These are phyloP conservation scores for Daldinia sp. DNA, from an alignment of 2,329 filamentous ascomycete genomes.

Conservation along the genomic window DNA sequence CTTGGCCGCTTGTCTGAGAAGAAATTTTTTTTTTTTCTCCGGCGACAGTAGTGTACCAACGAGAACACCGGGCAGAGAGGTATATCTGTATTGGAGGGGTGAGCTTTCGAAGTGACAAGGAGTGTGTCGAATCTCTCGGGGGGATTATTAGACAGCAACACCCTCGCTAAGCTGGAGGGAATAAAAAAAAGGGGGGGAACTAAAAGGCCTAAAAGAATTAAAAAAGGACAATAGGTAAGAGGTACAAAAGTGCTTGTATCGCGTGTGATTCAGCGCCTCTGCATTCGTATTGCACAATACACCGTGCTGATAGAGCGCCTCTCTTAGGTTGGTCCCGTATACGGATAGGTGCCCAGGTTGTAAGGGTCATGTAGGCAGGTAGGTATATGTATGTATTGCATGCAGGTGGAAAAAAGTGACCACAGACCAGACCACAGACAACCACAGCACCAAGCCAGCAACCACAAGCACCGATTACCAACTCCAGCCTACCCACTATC, in stretches of 20 bases:
- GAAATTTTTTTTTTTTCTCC: slow-evolving; percentile 39
- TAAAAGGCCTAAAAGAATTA: slow-evolving; percentile 29
- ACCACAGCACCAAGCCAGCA: neutral
- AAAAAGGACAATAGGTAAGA: slow-evolving; percentile 2
- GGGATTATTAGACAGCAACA: slow-evolving; percentile 22
- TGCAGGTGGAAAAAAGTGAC: slow-evolving; percentile 32
- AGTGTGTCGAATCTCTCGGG: slow-evolving; percentile 37
- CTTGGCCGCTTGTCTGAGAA: slow-evolving; percentile 41
- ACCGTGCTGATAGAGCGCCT: slow-evolving; percentile 30
- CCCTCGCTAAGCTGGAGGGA: slow-evolving; percentile 34
- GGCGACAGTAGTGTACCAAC: slow-evolving; percentile 40
- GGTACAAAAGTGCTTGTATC: slow-evolving; percentile 35
- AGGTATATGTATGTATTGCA: slow-evolving; percentile 14
- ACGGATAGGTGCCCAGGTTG: slow-evolving; percentile 21
- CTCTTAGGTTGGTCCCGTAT: slow-evolving; percentile 1
- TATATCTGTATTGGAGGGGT: slow-evolving; percentile 46
- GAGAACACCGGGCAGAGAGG: slow-evolving; percentile 35
- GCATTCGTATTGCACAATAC: slow-evolving; percentile 32
- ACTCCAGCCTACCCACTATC: slow-evolving; percentile 4
- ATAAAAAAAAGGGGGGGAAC: slow-evolving; percentile 26
- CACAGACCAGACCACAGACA: slow-evolving; percentile 23
- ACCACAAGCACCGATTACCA: slow-evolving; percentile 1
- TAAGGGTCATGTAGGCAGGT: neutral
- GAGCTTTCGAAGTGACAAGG: slow-evolving; percentile 45
- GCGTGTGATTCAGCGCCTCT: slow-evolving; percentile 36